phyloP scores from a whole-genome alignment of 1,284 basidiomycete genomes.

The Cryptococcus depauperatus region DNA sequence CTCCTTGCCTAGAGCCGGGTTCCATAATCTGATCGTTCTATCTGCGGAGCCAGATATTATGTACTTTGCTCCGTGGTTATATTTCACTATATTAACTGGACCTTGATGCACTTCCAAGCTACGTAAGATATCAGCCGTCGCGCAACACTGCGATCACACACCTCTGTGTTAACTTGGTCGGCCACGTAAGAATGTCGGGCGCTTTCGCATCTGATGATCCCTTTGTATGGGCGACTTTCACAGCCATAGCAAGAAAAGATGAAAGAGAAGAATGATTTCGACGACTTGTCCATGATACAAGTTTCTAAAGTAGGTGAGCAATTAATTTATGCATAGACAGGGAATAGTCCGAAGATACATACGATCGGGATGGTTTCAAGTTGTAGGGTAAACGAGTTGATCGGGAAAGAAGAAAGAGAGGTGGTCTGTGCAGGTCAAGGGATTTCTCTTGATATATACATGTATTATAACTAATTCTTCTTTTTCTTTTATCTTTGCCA shows the following conservation, averaged over 20 bases:
- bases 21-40: conserved; percentile 83
- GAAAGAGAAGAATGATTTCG: too few species aligned
- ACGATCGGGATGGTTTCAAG: not conserved
- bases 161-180: conserved; percentile 25
- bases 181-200: conserved; percentile 13
- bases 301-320: too few species aligned
- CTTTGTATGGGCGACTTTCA: conserved; percentile 15
- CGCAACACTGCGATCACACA: too few species aligned
- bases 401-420: not conserved
- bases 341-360: conserved; percentile 11
- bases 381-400: not conserved
- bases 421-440: not conserved
- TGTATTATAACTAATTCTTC: not conserved
- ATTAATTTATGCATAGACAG: too few species aligned
- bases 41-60: conserved; percentile 86
- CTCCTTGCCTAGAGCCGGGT: conserved; percentile 70
- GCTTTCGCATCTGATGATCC: conserved; percentile 5
- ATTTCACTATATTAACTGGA: conserved; percentile 71
- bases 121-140: too few species aligned
- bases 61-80: conserved; percentile 80
- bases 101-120: conserved; percentile 57
- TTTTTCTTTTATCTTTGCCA: not conserved
- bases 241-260: not conserved
- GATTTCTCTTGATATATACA: not conserved
- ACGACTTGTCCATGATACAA: too few species aligned